Percentiles rank a stretch among this genome's conserved stretches.
These are phyloP conservation scores for Dichomitus squalens DNA, from an alignment of 1,284 basidiomycete genomes.

Conservation along the genomic window DNA sequence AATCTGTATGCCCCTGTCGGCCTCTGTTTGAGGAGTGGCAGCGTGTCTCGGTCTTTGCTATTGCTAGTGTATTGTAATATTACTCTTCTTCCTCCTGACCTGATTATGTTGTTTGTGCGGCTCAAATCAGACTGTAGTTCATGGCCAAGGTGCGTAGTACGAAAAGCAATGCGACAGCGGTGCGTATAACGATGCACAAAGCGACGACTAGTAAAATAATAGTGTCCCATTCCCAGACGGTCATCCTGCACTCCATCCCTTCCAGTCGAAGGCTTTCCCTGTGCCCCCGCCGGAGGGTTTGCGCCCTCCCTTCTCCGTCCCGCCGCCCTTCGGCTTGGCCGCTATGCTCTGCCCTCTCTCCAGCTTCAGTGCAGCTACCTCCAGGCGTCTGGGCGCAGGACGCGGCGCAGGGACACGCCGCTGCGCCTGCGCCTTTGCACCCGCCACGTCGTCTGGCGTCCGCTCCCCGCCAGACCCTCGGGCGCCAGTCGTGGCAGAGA, in stretches of 20 bases:
- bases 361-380: neutral
- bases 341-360: neutral
- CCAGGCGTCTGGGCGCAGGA: neutral
- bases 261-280: slow-evolving; percentile 21
- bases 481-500: neutral
- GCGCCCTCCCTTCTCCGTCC: neutral
- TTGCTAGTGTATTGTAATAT: slow-evolving; percentile 23
- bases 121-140: neutral
- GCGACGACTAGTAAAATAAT: neutral
- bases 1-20: neutral
- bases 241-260: slow-evolving; percentile 17
- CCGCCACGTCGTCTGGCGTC: neutral
- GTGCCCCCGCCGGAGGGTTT: neutral
- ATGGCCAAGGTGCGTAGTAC: neutral
- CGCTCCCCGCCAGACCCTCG: neutral
- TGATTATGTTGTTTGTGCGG: neutral
- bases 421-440: neutral
- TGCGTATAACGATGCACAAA: neutral
- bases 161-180: neutral
- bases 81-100: neutral
- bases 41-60: neutral
- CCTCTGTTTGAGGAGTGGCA: neutral
- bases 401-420: slow-evolving; percentile 12
- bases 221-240: neutral
- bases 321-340: slow-evolving; percentile 4